Evolutionary conservation across 1,139 yeast genomes (phyloP).

Genomic region (Taphrina flavorubra): DNA sequence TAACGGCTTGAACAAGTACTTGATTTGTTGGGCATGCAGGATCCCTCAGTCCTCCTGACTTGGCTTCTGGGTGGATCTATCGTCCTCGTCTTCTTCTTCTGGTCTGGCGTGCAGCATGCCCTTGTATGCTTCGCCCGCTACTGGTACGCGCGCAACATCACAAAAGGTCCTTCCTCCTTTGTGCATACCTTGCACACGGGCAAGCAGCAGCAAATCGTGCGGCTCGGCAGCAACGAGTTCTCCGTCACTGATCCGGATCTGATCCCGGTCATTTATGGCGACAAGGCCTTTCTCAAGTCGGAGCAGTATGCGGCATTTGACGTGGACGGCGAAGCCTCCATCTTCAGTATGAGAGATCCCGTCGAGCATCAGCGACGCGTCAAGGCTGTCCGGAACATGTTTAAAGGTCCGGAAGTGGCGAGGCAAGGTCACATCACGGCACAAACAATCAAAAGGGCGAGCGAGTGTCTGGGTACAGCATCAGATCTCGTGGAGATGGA

Average conservation of each 20-base stretch:
- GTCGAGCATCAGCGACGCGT: constrained; percentile 21
- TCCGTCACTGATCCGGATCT: constrained; percentile 36
- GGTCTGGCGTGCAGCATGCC: not conserved
- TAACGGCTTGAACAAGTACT: not conserved
- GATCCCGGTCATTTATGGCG: constrained; percentile 29
- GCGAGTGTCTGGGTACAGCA: not conserved
- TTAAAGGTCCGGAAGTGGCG: constrained; percentile 18
- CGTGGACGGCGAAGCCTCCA: constrained; percentile 25
- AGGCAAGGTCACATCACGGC: not conserved
- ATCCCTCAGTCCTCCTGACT: not conserved
- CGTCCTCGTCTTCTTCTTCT: not conserved
- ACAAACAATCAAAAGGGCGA: not conserved
- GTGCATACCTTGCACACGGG: constrained; percentile 25
- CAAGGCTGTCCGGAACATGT: constrained; percentile 32
- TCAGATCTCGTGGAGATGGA: not conserved
- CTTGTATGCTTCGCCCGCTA: not conserved
- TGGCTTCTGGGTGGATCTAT: not conserved
- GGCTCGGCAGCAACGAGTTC: constrained; percentile 38
- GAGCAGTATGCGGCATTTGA: constrained; percentile 40
- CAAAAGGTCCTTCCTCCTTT: constrained; percentile 36
- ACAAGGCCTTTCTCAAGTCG: constrained; percentile 29
- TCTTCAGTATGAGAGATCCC: constrained; percentile 39
- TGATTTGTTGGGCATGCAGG: no score
- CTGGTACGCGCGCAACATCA: constrained; percentile 32
- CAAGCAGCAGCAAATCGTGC: constrained; percentile 18